Conservation (phyloP, 129 eudicot genomes). For the Tanacetum coccineum region DNA sequence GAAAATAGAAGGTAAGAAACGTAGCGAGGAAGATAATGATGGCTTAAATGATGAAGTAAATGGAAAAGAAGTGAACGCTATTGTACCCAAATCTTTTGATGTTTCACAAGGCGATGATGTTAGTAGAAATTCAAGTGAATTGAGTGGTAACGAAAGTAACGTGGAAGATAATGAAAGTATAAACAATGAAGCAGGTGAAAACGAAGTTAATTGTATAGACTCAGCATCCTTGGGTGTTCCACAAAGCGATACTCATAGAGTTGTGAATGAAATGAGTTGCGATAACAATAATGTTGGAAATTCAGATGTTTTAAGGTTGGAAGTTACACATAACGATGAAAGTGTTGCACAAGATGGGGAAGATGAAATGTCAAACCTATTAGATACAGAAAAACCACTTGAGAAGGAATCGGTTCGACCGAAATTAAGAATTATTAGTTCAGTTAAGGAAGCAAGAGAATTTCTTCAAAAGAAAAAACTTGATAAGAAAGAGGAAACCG, state of each 20-base stretch:
- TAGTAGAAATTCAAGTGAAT: neutral
- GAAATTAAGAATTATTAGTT: conserved; percentile 51
- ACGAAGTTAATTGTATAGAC: too few species aligned
- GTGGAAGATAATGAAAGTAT: too few species aligned
- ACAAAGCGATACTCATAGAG: conserved; percentile 9
- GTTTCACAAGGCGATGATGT: neutral
- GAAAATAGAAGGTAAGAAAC: conserved; percentile 25
- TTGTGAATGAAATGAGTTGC: conserved; percentile 8
- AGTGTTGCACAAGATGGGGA: conserved; percentile 9
- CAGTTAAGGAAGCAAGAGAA: conserved; percentile 89
- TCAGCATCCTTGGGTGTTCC: neutral
- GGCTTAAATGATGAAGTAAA: conserved; percentile 15
- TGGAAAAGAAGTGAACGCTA: conserved; percentile 17
- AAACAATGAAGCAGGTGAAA: too few species aligned
- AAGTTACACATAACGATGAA: conserved; percentile 20
- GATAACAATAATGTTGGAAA: neutral
- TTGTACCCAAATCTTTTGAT: conserved; percentile 18
- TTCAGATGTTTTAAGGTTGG: conserved; percentile 6
- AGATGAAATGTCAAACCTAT: conserved; percentile 12
- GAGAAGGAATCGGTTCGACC: conserved; percentile 28
- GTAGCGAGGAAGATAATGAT: conserved; percentile 30
- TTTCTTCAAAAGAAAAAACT: conserved; percentile 54
- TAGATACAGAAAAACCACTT: conserved; percentile 13
- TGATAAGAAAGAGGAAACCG: conserved; percentile 30
- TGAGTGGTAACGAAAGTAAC: too few species aligned